Conservation (phyloP, 148 eudicot species). For the Rhododendron williamsianum region DNA sequence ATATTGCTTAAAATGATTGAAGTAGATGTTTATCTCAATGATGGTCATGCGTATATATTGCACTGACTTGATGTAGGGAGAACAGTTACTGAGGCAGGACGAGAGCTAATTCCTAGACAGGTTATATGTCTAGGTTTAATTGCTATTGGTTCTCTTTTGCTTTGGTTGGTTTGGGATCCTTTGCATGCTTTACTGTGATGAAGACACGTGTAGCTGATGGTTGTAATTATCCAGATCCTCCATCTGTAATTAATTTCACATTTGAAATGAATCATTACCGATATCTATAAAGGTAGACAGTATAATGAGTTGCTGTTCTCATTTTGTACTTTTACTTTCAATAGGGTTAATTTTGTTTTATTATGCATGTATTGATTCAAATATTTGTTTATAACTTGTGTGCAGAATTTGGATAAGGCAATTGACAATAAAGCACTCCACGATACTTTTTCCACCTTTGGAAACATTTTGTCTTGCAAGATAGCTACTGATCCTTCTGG, state of each 20-base stretch:
- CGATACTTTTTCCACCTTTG: constrained; percentile 61
- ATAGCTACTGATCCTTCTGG: constrained; percentile 59
- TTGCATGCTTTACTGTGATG: neutral
- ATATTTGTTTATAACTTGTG: neutral
- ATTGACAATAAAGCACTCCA: constrained; percentile 63
- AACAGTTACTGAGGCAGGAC: neutral
- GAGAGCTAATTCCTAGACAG: neutral
- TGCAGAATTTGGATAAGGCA: constrained; percentile 60
- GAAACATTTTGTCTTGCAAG: constrained; percentile 64
- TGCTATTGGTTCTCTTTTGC: neutral
- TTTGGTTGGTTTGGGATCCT: neutral
- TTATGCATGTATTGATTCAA: neutral
- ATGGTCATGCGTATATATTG: neutral
- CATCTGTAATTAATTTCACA: neutral
- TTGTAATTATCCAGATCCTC: neutral
- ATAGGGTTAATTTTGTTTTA: neutral
- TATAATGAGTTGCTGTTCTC: neutral
- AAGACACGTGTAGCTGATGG: neutral
- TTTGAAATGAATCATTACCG: neutral
- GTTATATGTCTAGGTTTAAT: neutral
- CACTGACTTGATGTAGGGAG: neutral
- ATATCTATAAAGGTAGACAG: neutral
- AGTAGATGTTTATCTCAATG: neutral
- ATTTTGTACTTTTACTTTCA: neutral
- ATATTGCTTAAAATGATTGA: neutral